Conservation (phyloP, 2,329 filamentous ascomycete genomes). For the Ustulina deusta region DNA sequence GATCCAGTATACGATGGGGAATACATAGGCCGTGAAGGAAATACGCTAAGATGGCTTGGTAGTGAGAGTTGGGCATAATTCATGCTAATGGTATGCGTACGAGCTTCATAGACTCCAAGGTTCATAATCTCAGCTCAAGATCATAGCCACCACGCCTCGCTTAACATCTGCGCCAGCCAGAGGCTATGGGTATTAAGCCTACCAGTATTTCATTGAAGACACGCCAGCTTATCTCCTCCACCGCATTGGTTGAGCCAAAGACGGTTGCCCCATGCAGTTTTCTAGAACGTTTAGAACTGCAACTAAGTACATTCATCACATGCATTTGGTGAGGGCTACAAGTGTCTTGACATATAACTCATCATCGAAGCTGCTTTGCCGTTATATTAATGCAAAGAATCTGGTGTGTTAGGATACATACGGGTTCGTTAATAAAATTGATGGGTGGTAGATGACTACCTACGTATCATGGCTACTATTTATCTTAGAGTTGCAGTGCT, state of each 20-base stretch:
- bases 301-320: too few species aligned
- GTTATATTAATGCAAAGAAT: background rate
- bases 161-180: too few species aligned
- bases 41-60: background rate
- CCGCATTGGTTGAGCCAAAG: too few species aligned
- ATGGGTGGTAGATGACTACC: background rate
- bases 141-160: too few species aligned
- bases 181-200: too few species aligned
- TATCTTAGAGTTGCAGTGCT: background rate
- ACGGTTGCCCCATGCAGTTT: too few species aligned
- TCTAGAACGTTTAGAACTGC: too few species aligned
- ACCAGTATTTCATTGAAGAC: too few species aligned
- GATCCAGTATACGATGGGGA: background rate
- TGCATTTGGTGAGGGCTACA: too few species aligned
- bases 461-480: background rate
- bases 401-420: background rate
- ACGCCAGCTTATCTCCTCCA: too few species aligned
- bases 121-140: background rate
- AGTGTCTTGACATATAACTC: too few species aligned
- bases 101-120: background rate
- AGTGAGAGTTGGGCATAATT: background rate
- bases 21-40: background rate
- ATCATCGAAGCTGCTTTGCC: background rate
- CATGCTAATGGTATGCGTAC: too few species aligned
- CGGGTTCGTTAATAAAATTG: background rate